Evolutionary conservation across 1,284 basidiomycete species (phyloP), one percentile per base, ranked within the genome.

Genomic region (Malassezia sympodialis): DNA sequence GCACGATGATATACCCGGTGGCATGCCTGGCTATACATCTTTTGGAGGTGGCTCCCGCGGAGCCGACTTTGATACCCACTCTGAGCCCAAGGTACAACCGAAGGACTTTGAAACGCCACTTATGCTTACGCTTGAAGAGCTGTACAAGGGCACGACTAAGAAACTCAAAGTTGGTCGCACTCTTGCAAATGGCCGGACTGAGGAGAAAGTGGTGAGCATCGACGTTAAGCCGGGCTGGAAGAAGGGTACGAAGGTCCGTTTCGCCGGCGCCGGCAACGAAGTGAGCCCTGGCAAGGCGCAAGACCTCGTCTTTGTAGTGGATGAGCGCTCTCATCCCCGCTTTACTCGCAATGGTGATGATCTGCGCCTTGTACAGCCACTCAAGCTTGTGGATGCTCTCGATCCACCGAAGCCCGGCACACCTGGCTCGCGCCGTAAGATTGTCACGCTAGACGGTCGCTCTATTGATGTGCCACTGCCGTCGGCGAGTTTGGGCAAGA

Each of bases 111-210:
- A 81, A 24, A 84, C 85, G 57, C 89, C 89, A 0, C 82, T 96
- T 57, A 88, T 88, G 60, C 79, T 94, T 27, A 82, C 90, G 0
- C 80, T 98, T 6, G 84, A 90, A 67, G 93, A 98, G 47, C 81
- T 98, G n/a, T 93, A 88, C 77, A 80, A 79, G 43, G 94, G 94
- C 28, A 80, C 84, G 2, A 85, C 84, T 26, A 98, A 96, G 76
- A 87, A 84, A 64, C 82, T 98, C 57, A 93, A 90, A 76, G 83
- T 98, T 56, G 84, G 84, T 3, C 83, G 90, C 50, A 82, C 82
- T 64, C 76, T 86, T 51, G 76, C 84, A 24, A 80, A 81, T 53
- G 90, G 91, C 1, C 76, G 78, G 12, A 84, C 82, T 12, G 90
- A 94, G 75, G 88, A 93, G 62, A 94, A 91, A 76, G 84, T 91